phyloP scores from a whole-genome alignment of 1,284 basidiomycete species.

The Trichosporon inkin region DNA sequence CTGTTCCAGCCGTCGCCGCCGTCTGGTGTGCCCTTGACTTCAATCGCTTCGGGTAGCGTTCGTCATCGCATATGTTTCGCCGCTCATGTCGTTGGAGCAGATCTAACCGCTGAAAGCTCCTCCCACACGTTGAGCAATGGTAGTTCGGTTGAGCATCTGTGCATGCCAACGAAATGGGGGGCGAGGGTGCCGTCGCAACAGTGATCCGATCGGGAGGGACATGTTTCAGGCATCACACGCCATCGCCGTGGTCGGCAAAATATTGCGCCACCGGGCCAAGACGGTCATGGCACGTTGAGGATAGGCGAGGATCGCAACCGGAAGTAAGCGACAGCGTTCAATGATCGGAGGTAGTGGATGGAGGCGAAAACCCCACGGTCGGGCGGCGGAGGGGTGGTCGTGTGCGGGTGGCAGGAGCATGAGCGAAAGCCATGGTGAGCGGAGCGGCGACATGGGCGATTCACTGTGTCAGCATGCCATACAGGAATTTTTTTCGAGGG shows the following conservation, averaged over 20 bases:
- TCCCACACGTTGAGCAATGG: slow-evolving; percentile 32
- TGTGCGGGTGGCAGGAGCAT: not conserved
- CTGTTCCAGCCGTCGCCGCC: not conserved
- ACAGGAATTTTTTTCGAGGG: not conserved
- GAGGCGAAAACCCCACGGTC: not conserved
- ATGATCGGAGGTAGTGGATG: not conserved
- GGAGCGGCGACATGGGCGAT: not conserved
- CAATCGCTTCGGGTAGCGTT: slow-evolving; percentile 21
- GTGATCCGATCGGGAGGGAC: not conserved
- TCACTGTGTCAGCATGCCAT: slow-evolving; percentile 2
- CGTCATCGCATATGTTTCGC: slow-evolving; percentile 37
- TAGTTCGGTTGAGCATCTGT: slow-evolving; percentile 32
- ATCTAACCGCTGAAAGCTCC: slow-evolving; percentile 21
- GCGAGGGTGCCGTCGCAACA: no score
- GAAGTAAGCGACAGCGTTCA: not conserved
- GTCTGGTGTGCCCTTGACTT: slow-evolving; percentile 4
- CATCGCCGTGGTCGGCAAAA: not conserved
- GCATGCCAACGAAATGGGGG: no score
- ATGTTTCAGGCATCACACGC: not conserved
- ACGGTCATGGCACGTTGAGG: slow-evolving; percentile 1
- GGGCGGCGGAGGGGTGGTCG: not conserved
- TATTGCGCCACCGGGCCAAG: slow-evolving; percentile 4
- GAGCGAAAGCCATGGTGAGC: not conserved
- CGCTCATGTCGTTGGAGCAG: slow-evolving; percentile 29
- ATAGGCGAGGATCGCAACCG: slow-evolving; percentile 5